These are phyloP conservation scores for Secale cereale DNA, from an alignment of 176 grass and related monocot genomes.

Conservation along the genomic window DNA sequence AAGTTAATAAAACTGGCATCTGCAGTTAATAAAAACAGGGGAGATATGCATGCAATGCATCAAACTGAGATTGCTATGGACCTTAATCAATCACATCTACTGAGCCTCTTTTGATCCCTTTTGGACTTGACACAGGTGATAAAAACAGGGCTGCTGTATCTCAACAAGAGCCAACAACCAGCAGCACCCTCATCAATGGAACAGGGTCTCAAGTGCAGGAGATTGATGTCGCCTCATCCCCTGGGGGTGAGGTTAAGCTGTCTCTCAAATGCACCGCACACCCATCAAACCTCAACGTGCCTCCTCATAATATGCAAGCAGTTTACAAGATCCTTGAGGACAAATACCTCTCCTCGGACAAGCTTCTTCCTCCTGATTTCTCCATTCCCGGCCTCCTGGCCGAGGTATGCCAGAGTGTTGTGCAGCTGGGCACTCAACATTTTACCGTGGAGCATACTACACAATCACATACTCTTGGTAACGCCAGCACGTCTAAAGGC, in stretches of 20 bases:
- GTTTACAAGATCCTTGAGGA: slow-evolving; percentile 64
- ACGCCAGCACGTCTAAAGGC: not conserved
- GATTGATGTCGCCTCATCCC: slow-evolving; percentile 58
- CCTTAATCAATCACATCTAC: not conserved
- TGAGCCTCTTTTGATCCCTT: not conserved
- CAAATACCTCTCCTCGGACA: slow-evolving; percentile 52
- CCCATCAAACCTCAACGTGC: slow-evolving; percentile 41
- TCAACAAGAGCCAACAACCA: not conserved
- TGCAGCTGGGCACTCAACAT: slow-evolving; percentile 29
- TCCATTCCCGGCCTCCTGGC: slow-evolving; percentile 51
- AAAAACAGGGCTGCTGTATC: slow-evolving; percentile 20
- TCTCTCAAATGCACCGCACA: slow-evolving; percentile 35
- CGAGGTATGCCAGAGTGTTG: slow-evolving; percentile 59
- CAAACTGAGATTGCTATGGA: not conserved
- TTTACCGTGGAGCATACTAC: slow-evolving; percentile 18
- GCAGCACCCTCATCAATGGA: not conserved
- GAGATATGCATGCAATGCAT: not conserved
- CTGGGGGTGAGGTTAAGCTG: slow-evolving; percentile 61
- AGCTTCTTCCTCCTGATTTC: slow-evolving; percentile 48
- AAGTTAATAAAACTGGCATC: no score
- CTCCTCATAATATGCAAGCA: slow-evolving; percentile 42
- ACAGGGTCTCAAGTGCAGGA: slow-evolving; percentile 18
- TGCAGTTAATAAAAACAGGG: no score
- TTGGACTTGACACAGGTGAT: slow-evolving; percentile 20
- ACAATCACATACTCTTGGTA: not conserved